Evolutionary conservation across 331 rosid species (phyloP), one percentile per base, ranked within the genome.

Genomic region (Telfairia occidentalis): DNA sequence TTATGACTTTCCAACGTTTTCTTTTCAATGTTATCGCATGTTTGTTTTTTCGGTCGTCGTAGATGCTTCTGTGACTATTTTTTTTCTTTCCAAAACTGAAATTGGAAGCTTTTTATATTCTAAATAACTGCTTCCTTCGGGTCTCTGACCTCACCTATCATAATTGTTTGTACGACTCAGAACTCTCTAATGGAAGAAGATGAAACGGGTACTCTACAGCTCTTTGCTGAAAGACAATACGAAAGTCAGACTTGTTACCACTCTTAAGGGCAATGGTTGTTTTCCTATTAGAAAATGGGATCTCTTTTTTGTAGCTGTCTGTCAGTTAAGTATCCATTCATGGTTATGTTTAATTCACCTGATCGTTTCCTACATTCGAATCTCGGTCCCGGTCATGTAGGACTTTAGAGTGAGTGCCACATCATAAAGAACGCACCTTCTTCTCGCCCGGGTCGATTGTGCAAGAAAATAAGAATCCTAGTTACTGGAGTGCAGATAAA

Each of bases 171-270:
- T 46, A 71, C 59, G 76, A 29, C 32, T n/a, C 46, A 11, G 9
- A 40, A 23, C 73, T 5, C 42, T 53, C 53, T 35, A 67, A 24
- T 23, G 73, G 73, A 74, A 74, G 77, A 55, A 38, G 21, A 23
- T 55, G 64, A 52, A 49, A 52, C 19, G 18, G 77, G 52, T 30
- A 1, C 43, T 15, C 43, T 15, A 37, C 60, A 18, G 21, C 45
- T 30, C 38, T 37, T 37, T 9, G 35, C 12, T 24, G 38, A 0
- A 5, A 29, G 35, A 12, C 37, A 24, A 16, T 32, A 5, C 1
- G 34, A 58, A 58, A 58, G 1, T 58, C 38, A 28, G 64, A 49
- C 24, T 3, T 53, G 23, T 19, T 19, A 12, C 45, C 12, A 23
- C 73, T 1, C 45, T 10, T 23, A 19, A 21, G 45, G 54, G 52